Conservation (phyloP, 2,329 filamentous ascomycete genomes). For the Colletotrichum godetiae region DNA sequence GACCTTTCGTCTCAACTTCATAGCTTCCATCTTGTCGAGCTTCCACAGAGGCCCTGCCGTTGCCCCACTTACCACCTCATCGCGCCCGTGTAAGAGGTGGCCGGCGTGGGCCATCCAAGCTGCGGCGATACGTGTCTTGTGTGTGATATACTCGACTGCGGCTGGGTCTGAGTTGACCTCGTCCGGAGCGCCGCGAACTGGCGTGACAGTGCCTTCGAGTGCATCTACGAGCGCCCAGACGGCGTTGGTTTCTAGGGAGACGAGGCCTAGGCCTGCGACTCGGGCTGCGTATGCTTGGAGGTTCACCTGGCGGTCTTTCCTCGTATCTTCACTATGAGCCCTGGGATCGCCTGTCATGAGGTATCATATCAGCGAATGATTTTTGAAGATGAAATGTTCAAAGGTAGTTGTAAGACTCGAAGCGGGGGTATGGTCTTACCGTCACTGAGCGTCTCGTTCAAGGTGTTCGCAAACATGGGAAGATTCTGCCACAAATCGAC, state of each 20-base stretch:
- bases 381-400: too few relatives aligned
- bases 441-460: neutral
- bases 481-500: neutral
- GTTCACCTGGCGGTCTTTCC: neutral
- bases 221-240: neutral
- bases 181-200: neutral
- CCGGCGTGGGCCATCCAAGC: neutral
- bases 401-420: too few relatives aligned
- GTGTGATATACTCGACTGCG: neutral
- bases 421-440: neutral
- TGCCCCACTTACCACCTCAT: neutral
- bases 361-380: neutral
- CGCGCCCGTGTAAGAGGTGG: neutral
- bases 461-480: neutral
- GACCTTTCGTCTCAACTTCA: slow-evolving; percentile 30
- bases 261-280: neutral
- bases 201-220: neutral
- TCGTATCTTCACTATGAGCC: neutral
- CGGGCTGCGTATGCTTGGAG: neutral
- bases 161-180: neutral
- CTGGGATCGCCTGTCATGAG: neutral
- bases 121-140: neutral
- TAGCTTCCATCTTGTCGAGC: slow-evolving; percentile 34
- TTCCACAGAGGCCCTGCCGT: slow-evolving; percentile 37
- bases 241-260: neutral